phyloP scores from a whole-genome alignment of 306 rosid species.

The cucumber (Cucumis sativus) region DNA sequence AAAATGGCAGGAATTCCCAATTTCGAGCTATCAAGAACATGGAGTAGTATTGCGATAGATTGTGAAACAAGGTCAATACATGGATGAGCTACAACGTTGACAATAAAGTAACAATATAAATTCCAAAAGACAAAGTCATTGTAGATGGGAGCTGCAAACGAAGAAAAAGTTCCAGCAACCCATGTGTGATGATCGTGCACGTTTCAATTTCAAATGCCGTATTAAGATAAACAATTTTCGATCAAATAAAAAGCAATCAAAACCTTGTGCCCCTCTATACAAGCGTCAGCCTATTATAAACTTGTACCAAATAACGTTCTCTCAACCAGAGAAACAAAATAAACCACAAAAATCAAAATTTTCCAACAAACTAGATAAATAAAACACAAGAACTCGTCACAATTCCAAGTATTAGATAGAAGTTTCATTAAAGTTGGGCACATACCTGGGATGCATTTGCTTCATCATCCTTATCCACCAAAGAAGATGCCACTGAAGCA shows the following conservation, averaged over 20 bases:
- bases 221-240: not conserved
- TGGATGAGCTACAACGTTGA: not conserved
- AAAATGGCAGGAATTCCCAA: not conserved
- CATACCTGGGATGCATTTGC: slow-evolving; percentile 70
- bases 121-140: not conserved
- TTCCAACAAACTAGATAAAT: not conserved
- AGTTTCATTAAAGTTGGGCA: not conserved
- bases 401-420: not conserved
- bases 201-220: not conserved
- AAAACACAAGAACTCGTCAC: not conserved
- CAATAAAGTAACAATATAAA: not conserved
- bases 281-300: not conserved
- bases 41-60: not conserved
- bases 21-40: not conserved
- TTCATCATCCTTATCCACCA: slow-evolving; percentile 73
- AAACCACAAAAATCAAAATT: not conserved
- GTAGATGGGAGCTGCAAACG: not conserved
- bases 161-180: not conserved
- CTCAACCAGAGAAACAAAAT: not conserved
- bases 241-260: not conserved
- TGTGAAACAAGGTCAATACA: not conserved
- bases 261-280: not conserved
- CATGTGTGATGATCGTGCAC: not conserved
- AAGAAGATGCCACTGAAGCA: slow-evolving; percentile 80
- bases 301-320: not conserved